These are phyloP conservation scores for Hanseniaspora uvarum DNA, from an alignment of 1,139 yeast genomes.

Conservation along the genomic window DNA sequence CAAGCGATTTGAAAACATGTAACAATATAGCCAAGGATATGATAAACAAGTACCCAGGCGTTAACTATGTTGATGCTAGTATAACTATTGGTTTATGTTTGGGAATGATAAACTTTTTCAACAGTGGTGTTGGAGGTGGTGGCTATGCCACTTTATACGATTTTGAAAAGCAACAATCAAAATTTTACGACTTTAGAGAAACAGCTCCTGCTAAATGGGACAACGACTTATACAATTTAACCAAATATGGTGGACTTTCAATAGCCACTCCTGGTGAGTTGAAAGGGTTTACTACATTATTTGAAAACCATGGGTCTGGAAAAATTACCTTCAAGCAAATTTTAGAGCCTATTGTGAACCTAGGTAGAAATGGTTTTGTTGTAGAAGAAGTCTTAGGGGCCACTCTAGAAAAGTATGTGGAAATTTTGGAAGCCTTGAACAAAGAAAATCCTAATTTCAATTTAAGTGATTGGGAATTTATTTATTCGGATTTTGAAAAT, in stretches of 20 bases:
- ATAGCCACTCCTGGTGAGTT: constrained; percentile 85
- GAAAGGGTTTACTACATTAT: constrained; percentile 62
- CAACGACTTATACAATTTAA: constrained; percentile 35
- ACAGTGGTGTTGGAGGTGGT: constrained; percentile 93
- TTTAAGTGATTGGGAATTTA: constrained; percentile 46
- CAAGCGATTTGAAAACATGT: constrained; percentile 64
- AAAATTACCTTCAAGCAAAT: constrained; percentile 61
- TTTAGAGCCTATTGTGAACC: constrained; percentile 59
- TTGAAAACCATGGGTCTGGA: constrained; percentile 56
- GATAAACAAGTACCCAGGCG: constrained; percentile 32
- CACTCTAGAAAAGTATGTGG: constrained; percentile 33
- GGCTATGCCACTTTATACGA: constrained; percentile 41
- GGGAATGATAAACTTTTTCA: constrained; percentile 71
- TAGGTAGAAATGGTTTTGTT: constrained; percentile 60
- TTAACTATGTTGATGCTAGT: constrained; percentile 85
- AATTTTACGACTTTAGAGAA: constrained; percentile 77
- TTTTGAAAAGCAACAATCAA: background rate
- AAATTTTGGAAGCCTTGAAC: constrained; percentile 29
- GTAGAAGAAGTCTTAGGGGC: constrained; percentile 45
- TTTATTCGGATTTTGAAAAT: constrained; percentile 28
- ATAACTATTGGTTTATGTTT: constrained; percentile 81
- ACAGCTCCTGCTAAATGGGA: constrained; percentile 59
- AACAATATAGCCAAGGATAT: constrained; percentile 51
- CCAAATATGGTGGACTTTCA: constrained; percentile 75
- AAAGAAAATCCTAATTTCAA: background rate